Percentiles rank a stretch among this genome's conserved stretches.
phyloP scores from a whole-genome alignment of 371 early-diverging fungal genomes.

The Capillidium heterosporum region DNA sequence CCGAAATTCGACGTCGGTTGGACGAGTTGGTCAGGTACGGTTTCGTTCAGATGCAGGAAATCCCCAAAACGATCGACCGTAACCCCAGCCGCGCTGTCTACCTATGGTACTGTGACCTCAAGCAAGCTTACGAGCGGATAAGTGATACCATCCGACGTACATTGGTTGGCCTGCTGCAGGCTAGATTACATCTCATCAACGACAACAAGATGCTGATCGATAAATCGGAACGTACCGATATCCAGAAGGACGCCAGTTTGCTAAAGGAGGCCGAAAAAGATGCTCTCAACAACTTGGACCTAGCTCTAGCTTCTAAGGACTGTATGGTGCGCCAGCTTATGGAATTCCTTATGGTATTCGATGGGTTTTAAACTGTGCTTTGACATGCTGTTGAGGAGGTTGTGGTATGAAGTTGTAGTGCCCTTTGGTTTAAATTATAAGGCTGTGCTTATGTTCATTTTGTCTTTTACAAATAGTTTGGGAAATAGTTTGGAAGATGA shows the following conservation, averaged over 20 bases:
- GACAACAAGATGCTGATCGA: constrained; percentile 40
- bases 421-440: too few relatives aligned
- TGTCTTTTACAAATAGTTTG: too few relatives aligned
- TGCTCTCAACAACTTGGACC: too few relatives aligned
- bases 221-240: constrained; percentile 60
- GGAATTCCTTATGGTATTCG: too few relatives aligned
- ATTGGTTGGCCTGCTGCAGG: constrained; percentile 44
- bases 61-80: constrained; percentile 71
- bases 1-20: neutral
- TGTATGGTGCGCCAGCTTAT: too few relatives aligned
- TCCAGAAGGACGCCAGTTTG: constrained; percentile 31
- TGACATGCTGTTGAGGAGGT: too few relatives aligned
- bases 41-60: constrained; percentile 69
- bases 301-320: too few relatives aligned
- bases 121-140: constrained; percentile 36
- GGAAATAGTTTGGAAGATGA: too few relatives aligned
- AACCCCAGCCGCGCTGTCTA: constrained; percentile 69
- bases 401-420: too few relatives aligned
- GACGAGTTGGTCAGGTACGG: constrained; percentile 42
- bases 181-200: constrained; percentile 34
- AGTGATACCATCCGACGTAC: constrained; percentile 39
- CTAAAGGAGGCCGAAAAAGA: too few relatives aligned
- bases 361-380: too few relatives aligned
- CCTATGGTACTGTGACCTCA: constrained; percentile 56
- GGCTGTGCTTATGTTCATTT: too few relatives aligned